Evolutionary conservation across 306 rosid genomes (phyloP), one percentile per base, ranked within the genome.

Genomic region (Hippophae tibetana): DNA sequence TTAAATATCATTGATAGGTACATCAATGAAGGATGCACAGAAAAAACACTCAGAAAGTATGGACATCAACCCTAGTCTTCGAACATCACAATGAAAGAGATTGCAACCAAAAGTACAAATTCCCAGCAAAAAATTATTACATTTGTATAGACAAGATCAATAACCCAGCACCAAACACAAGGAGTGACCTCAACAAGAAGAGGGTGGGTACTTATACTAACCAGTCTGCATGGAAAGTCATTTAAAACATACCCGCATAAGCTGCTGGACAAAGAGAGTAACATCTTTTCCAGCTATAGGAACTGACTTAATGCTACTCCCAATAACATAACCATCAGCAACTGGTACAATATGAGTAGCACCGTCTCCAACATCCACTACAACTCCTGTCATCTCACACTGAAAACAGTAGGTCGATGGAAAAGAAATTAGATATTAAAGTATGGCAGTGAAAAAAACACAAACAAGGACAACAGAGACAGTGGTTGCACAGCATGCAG

Each of bases 331-430:
- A 69, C 97, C 99, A 72, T 93, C 99, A 13, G 99, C 99, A 72
- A 93, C 97, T 49, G 99, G 99, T 58, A 93, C 99, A 70, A 93
- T 81, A 78, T 84, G 97, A 38, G 95, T 71, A 52, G 97, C 86
- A 64, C 99, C 99, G 58, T 93, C 99, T 78, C 99, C 99, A 48
- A 88, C 60, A 76, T 93, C 99, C 59, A 93, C 95, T 38, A 93
- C 99, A 66, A 93, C 97, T 74, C 99, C 99, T 78, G 99, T 93
- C 99, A 93, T 93, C 97, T 93, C 97, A 70, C 99, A 88, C 99
- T 93, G 74, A 67, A 71, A 77, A 78, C 31, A 62, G 66, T 69
- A 67, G 48, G 74, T 93, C 84, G 84, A 79, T 61, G 58, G 70
- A 65, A 76, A 43, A 31, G 74, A 56, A 71, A 66, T 69, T 12